phyloP scores from a whole-genome alignment of 2,329 filamentous ascomycete species.

The Fusarium tjaetaba region DNA sequence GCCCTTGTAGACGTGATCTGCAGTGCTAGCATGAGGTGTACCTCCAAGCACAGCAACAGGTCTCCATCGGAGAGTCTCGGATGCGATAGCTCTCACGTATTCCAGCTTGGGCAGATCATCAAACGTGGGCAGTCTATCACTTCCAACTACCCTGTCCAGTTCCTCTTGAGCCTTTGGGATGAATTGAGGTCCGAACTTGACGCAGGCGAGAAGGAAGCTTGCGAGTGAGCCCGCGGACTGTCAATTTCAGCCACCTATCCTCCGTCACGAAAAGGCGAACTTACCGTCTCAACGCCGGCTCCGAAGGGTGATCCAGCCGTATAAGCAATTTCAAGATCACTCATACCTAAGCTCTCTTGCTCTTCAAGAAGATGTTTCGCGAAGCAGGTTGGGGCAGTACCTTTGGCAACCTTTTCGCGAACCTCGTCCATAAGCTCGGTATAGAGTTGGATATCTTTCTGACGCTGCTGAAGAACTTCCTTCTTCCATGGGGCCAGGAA shows the following conservation, averaged over 20 bases:
- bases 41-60: constrained; percentile 54
- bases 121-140: constrained; percentile 49
- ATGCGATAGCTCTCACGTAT: constrained; percentile 51
- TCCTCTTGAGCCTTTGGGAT: constrained; percentile 55
- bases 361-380: constrained; percentile 55
- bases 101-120: constrained; percentile 48
- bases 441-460: constrained; percentile 52
- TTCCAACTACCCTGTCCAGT: constrained; percentile 52
- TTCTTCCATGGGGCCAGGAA: constrained; percentile 54
- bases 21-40: constrained; percentile 59
- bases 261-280: rapidly evolving
- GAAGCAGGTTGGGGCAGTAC: constrained; percentile 53
- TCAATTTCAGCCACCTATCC: too few relatives aligned
- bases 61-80: constrained; percentile 54
- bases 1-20: constrained; percentile 53
- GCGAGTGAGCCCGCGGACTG: constrained; percentile 59
- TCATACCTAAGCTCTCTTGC: constrained; percentile 53
- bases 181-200: constrained; percentile 59
- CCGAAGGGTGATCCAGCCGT: constrained; percentile 57
- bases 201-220: constrained; percentile 64
- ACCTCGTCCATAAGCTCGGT: constrained; percentile 54
- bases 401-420: constrained; percentile 46
- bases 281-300: constrained; percentile 55
- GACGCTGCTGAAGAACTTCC: constrained; percentile 49
- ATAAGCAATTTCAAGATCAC: constrained; percentile 55